Percentiles rank a stretch among this genome's conserved stretches.
Conservation (phyloP, 139 green algal genomes). For the Microglena sp. region DNA sequence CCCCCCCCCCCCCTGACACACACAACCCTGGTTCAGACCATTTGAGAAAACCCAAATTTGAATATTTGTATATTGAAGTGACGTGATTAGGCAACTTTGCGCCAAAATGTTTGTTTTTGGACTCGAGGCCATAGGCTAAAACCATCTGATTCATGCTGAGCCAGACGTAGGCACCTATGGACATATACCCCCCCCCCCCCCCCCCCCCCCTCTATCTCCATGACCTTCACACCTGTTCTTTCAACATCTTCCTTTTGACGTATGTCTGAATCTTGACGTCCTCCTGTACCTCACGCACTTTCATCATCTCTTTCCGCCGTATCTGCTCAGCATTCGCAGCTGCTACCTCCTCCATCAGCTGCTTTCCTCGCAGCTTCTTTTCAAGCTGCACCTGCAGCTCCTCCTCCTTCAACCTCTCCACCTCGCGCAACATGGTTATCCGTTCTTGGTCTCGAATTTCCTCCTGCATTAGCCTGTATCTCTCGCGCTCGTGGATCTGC, state of each 20-base stretch:
- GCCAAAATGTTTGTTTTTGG: too few species aligned
- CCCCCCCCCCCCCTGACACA: too few species aligned
- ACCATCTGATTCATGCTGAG: too few species aligned
- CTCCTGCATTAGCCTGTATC: conserved; percentile 40
- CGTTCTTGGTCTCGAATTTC: conserved; percentile 55
- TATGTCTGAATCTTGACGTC: conserved; percentile 70
- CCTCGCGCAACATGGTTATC: conserved; percentile 45
- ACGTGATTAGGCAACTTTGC: too few species aligned
- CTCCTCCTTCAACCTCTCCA: conserved; percentile 58
- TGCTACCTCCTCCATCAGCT: conserved; percentile 55
- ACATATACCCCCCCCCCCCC: too few species aligned
- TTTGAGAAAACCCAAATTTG: too few species aligned
- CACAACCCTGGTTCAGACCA: too few species aligned
- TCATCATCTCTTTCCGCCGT: conserved; percentile 53
- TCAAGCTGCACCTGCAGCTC: conserved; percentile 41
- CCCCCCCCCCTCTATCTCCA: too few species aligned
- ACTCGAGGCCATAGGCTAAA: too few species aligned
- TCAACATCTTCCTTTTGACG: conserved; percentile 52
- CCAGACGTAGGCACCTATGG: too few species aligned
- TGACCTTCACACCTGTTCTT: conserved; percentile 56
- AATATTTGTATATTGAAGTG: too few species aligned
- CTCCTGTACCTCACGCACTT: conserved; percentile 60
- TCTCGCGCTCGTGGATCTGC: conserved; percentile 64
- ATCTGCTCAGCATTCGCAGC: conserved; percentile 66
- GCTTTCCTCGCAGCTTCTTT: conserved; percentile 43